Percentiles rank a stretch among this genome's conserved stretches.
Conservation (phyloP, 352 stramenopile species). For the Phytophthora pinifolia region DNA sequence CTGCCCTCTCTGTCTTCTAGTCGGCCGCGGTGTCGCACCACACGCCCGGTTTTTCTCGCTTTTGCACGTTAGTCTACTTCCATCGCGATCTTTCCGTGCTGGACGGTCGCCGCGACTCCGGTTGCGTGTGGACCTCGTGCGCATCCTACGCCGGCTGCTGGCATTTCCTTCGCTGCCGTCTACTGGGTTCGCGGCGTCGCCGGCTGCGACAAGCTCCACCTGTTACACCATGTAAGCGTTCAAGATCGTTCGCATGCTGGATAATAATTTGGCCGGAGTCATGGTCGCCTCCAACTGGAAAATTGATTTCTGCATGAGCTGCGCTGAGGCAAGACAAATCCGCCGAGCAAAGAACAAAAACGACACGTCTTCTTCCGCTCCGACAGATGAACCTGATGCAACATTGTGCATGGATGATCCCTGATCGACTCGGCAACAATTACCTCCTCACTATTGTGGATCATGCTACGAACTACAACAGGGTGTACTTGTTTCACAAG, state of each 20-base stretch:
- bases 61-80: too few species aligned
- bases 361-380: slow-evolving; percentile 13
- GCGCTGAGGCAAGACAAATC: slow-evolving; percentile 10
- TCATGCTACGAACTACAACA: slow-evolving; percentile 9
- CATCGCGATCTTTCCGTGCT: too few species aligned
- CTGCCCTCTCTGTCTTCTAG: too few species aligned
- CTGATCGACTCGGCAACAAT: slow-evolving; percentile 9
- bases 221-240: slow-evolving; percentile 9
- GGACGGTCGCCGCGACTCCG: too few species aligned
- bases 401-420: slow-evolving; percentile 3
- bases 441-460: slow-evolving; percentile 14
- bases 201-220: too few species aligned
- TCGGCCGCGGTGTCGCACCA: too few species aligned
- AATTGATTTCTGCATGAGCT: slow-evolving; percentile 16
- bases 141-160: too few species aligned
- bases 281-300: not conserved
- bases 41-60: too few species aligned
- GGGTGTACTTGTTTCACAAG: slow-evolving; percentile 2
- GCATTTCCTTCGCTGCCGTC: too few species aligned
- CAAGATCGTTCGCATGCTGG: slow-evolving; percentile 5
- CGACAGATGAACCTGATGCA: slow-evolving; percentile 4
- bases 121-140: too few species aligned
- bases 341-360: not conserved
- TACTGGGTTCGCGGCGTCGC: too few species aligned
- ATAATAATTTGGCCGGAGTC: slow-evolving; percentile 1